Evolutionary conservation across 768 basidiomycete genomes (phyloP), one percentile per base, ranked within the genome.

Genomic region (Leccinum barrowsii): DNA sequence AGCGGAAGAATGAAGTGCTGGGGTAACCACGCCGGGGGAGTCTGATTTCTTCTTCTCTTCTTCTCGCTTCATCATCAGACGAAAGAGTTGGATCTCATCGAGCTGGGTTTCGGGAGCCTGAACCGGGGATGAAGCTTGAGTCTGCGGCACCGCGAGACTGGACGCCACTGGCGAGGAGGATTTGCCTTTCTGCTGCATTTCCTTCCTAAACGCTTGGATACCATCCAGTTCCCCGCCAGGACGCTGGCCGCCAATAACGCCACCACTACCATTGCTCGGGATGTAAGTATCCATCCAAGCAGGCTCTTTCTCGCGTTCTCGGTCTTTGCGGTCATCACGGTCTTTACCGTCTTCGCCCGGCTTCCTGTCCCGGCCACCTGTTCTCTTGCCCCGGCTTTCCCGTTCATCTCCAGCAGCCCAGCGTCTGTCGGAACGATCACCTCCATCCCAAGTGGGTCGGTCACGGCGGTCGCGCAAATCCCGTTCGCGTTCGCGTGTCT

Each of bases 231-330:
- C 87, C 19, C 88, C 91, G 50, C 82, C 80, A 26, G 74, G 71
- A 32, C 75, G 76, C 59, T 82, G 81, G 7, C 82, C 82, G 17
- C 89, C 87, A 55, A 90, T 77, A 54, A 90, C 85, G 13, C 86
- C 88, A 50, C 77, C 75, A 32, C 74, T 75, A 17, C 83, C 70
- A 22, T 79, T 79, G 52, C 75, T 79, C 12, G 90, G 90, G 59
- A 92, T 80, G 68, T 91, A 92, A 19, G 89, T 85, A 63, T 92
- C 92, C 91, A 94, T 94, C 91, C 91, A 94, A 17, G 91, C 91
- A 22, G 91, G 92, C 68, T 93, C 92, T 66, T 89, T 91, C 76
- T 94, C 92, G 64, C 83, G 84, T 32, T 79, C 78, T 56, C 75
- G 73, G 63, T 85, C 85, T 56, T 80, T 78, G 63, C 72, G 72